A percentile compares a stretch with the other conserved stretches of the same genome.
Conservation (phyloP, 2,329 filamentous ascomycete genomes). For the Rutstroemia sp. region DNA sequence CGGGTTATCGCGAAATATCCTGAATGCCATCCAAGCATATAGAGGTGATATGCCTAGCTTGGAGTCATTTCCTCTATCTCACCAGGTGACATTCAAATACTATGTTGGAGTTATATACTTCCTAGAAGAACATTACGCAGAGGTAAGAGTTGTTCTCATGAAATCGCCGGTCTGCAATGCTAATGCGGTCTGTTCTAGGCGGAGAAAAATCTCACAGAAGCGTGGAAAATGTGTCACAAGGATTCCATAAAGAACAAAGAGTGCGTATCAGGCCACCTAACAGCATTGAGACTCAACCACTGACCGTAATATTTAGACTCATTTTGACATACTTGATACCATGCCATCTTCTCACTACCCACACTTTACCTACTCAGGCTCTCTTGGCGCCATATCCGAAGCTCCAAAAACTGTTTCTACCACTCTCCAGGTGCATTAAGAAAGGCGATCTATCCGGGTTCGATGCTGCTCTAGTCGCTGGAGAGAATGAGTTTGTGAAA, state of each 20-base stretch:
- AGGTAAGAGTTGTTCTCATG: constrained; percentile 43
- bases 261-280: constrained; percentile 45
- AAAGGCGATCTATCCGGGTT: constrained; percentile 77
- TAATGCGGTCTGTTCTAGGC: constrained; percentile 43
- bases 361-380: constrained; percentile 67
- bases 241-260: constrained; percentile 70
- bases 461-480: constrained; percentile 69
- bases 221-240: constrained; percentile 75
- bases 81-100: constrained; percentile 93
- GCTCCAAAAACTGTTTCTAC: constrained; percentile 70
- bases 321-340: constrained; percentile 95
- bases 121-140: constrained; percentile 83
- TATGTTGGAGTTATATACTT: constrained; percentile 93
- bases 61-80: constrained; percentile 75
- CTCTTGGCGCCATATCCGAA: constrained; percentile 70
- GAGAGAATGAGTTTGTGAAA: constrained; percentile 90
- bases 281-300: neutral
- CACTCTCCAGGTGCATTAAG: constrained; percentile 72
- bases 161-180: neutral
- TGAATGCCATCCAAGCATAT: constrained; percentile 75
- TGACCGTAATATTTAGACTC: constrained; percentile 44
- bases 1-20: constrained; percentile 80
- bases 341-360: constrained; percentile 81
- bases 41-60: constrained; percentile 74
- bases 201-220: constrained; percentile 71